phyloP scores from a whole-genome alignment of 441 rosid species.

The Brassica balearica region DNA sequence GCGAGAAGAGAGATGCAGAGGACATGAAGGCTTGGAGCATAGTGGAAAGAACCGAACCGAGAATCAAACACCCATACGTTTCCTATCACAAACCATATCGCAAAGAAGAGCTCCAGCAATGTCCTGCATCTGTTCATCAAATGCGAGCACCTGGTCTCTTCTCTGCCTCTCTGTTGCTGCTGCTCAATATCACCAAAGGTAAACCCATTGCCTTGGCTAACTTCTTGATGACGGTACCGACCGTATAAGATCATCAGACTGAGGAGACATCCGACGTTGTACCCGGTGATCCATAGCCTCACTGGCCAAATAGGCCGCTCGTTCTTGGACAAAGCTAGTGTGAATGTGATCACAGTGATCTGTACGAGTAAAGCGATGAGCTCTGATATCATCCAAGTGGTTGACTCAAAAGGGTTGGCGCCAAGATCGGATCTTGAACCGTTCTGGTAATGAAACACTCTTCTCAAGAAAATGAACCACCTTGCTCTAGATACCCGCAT shows the following conservation, averaged over 20 bases:
- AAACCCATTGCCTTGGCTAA: conserved; percentile 56
- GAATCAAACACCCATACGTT: conserved; percentile 96
- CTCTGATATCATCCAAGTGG: conserved; percentile 87
- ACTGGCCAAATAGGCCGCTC: conserved; percentile 93
- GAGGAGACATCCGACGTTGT: conserved; percentile 79
- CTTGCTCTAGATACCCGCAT: conserved; percentile 89
- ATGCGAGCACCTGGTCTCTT: conserved; percentile 77
- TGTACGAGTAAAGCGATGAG: conserved; percentile 72
- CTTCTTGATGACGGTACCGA: conserved; percentile 60
- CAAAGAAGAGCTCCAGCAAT: conserved; percentile 62
- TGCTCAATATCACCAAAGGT: conserved; percentile 70
- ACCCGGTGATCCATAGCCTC: conserved; percentile 86
- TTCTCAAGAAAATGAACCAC: conserved; percentile 88
- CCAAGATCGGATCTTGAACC: conserved; percentile 89
- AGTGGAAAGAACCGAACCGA: conserved; percentile 74
- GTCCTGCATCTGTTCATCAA: conserved; percentile 89
- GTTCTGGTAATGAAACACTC: conserved; percentile 95
- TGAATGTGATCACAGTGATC: conserved; percentile 61
- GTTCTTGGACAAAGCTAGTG: conserved; percentile 63
- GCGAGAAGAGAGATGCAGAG: conserved; percentile 88
- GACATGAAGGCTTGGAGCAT: conserved; percentile 80
- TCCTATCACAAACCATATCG: conserved; percentile 82
- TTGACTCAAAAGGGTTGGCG: conserved; percentile 86
- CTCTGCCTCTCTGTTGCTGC: conserved; percentile 62
- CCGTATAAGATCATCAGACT: conserved; percentile 75